These are phyloP conservation scores for Pichia sp. DNA, from an alignment of 1,139 yeast species.

Conservation along the genomic window DNA sequence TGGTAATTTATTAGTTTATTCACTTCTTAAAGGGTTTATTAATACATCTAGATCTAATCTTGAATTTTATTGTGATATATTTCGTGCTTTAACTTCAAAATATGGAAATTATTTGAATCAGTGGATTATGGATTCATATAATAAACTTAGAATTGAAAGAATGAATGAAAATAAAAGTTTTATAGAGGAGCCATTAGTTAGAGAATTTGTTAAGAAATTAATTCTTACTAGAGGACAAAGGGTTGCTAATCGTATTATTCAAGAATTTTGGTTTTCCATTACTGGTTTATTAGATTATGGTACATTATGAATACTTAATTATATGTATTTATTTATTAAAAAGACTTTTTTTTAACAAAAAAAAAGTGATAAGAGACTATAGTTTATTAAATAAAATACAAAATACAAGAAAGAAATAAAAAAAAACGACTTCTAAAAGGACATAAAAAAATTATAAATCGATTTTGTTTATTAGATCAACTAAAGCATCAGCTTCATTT, in stretches of 20 bases:
- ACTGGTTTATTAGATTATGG: conserved; percentile 45
- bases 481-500: conserved; percentile 57
- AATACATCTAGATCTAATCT: conserved; percentile 56
- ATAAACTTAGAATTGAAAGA: conserved; percentile 29
- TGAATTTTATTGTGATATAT: conserved; percentile 49
- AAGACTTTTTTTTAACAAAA: too few species aligned
- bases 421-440: conserved; percentile 2
- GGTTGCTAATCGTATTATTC: conserved; percentile 49
- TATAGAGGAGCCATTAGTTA: conserved; percentile 15
- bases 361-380: too few species aligned
- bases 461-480: conserved; percentile 41
- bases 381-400: not conserved
- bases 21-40: conserved; percentile 33
- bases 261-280: conserved; percentile 56
- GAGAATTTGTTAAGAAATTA: conserved; percentile 47
- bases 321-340: too few species aligned
- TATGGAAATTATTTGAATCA: conserved; percentile 42
- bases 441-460: conserved; percentile 25
- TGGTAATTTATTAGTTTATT: conserved; percentile 34
- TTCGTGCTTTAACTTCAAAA: conserved; percentile 48
- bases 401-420: conserved; percentile 1
- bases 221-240: conserved; percentile 61
- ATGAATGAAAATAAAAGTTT: not conserved
- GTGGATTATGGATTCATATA: conserved; percentile 40
- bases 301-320: conserved; percentile 11